Evolutionary conservation across 768 basidiomycete genomes (phyloP).

Genomic region (Omphalotus guepiniiformis): DNA sequence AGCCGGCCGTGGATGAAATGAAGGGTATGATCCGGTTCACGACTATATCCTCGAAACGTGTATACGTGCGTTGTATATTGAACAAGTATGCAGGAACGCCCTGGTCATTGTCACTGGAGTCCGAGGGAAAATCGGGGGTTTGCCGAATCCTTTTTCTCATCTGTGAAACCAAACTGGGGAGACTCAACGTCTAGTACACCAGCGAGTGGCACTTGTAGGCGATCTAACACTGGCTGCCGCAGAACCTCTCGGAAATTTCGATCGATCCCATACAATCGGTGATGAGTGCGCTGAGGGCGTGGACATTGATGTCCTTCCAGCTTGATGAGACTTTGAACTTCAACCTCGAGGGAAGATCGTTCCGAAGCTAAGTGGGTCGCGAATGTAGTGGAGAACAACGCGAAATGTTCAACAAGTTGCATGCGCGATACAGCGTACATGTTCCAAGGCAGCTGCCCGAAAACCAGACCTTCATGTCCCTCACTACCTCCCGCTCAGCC

Average conservation of each 20-base stretch:
- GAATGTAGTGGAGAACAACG: slow-evolving; percentile 52
- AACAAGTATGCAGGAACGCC: neutral
- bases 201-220: slow-evolving; percentile 55
- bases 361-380: slow-evolving; percentile 46
- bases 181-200: no score
- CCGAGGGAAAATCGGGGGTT: neutral
- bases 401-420: slow-evolving; percentile 62
- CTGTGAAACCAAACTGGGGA: no score
- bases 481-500: slow-evolving; percentile 66
- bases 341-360: slow-evolving; percentile 64
- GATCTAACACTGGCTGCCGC: slow-evolving; percentile 59
- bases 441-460: slow-evolving; percentile 41
- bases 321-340: slow-evolving; percentile 86
- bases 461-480: slow-evolving; percentile 76
- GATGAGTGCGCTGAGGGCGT: slow-evolving; percentile 86
- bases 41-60: slow-evolving; percentile 45
- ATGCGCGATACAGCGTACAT: slow-evolving; percentile 55
- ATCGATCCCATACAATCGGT: slow-evolving; percentile 84
- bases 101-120: neutral
- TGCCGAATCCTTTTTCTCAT: neutral
- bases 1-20: slow-evolving; percentile 36
- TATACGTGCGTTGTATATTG: slow-evolving; percentile 44
- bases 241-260: slow-evolving; percentile 90
- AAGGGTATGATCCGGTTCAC: slow-evolving; percentile 35
- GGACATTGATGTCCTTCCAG: slow-evolving; percentile 97